phyloP scores from a whole-genome alignment of 345 rosid species.

The Pistacia vera region DNA sequence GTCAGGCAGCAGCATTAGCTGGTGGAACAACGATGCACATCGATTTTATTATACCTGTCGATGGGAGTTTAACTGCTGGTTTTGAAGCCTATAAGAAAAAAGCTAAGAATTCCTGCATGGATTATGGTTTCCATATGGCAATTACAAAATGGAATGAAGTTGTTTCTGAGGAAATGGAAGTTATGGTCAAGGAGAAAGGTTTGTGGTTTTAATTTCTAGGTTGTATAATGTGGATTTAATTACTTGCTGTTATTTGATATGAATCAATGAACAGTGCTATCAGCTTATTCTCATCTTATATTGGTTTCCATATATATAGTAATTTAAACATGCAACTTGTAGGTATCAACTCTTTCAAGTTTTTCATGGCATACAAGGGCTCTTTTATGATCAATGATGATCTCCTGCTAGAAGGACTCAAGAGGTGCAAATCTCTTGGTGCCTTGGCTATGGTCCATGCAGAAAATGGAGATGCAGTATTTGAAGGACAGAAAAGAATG shows the following conservation, averaged over 20 bases:
- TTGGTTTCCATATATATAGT: constrained; percentile 3
- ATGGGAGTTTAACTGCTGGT: constrained; percentile 80
- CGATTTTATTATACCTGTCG: constrained; percentile 85
- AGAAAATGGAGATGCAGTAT: constrained; percentile 98
- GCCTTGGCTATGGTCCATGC: constrained; percentile 99
- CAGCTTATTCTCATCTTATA: neutral
- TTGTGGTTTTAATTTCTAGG: constrained; percentile 8
- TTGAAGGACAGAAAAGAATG: constrained; percentile 92
- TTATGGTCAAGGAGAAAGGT: constrained; percentile 90
- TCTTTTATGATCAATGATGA: constrained; percentile 81
- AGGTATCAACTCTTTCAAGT: constrained; percentile 99
- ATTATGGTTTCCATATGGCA: constrained; percentile 98
- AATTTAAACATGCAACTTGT: constrained; percentile 12
- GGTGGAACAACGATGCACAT: constrained; percentile 99
- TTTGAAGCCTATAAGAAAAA: constrained; percentile 70
- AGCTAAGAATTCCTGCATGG: constrained; percentile 80
- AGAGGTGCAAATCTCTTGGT: constrained; percentile 91
- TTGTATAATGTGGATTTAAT: constrained; percentile 9
- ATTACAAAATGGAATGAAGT: constrained; percentile 89
- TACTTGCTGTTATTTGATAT: neutral
- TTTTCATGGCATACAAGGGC: constrained; percentile 96
- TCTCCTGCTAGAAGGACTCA: constrained; percentile 78
- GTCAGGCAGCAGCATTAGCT: constrained; percentile 98
- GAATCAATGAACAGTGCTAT: neutral
- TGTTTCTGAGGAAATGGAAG: constrained; percentile 84